Base-by-base conservation (phyloP, 371 early-diverging fungal genomes). In the Saksenaea oblongispora region DNA sequence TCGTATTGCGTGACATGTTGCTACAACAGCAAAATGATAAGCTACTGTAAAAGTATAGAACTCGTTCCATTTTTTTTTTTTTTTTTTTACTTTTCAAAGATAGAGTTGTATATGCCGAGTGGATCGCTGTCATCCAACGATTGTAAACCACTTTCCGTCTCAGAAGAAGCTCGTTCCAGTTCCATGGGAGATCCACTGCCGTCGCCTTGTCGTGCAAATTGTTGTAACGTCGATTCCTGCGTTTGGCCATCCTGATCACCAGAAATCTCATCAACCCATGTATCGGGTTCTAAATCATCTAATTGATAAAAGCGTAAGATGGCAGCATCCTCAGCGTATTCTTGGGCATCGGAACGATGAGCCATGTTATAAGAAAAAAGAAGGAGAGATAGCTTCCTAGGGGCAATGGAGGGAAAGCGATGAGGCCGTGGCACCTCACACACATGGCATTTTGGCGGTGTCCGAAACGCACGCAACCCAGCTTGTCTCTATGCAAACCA, bases 291-390 rank as follows among this genome's bases (percentile, higher is more conserved):
- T 26, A 83, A 61, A 3, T 78, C 70, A 18, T 83, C 83, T 9
- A 83, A 58, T 41, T 78, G 66, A 47, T 83, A 83, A 54, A 79
- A 78, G 9, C 74, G 61, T 37, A 73, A 69, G 61, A 73, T 73
- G 36, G 82, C 82, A 14, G 82, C 82, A 69, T 82, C 82, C 67
- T 82, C 82, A n/a, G 77, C 82, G 59, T 76, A 82, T 55, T 82
- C 82, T 41, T 73, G 80, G 57, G 72, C 36, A 34, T 63, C 67
- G 8, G 58, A 27, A 13, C 64, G 62, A 37, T 66, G 54, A 36
- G 59, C 59, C 64, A 66, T 71, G 15, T 9, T 55, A 18, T n/a
- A n/a, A n/a, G n/a, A 55, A 22, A 22, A 47, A 22, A 18, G 24
- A 47, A 8, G 17, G 11, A 22, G 22, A 22, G 5, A 8, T 47